Percentiles rank a stretch among this genome's conserved stretches.
These are phyloP conservation scores for Voacanga thouarsii DNA, from an alignment of 257 asterid species.

Conservation along the genomic window DNA sequence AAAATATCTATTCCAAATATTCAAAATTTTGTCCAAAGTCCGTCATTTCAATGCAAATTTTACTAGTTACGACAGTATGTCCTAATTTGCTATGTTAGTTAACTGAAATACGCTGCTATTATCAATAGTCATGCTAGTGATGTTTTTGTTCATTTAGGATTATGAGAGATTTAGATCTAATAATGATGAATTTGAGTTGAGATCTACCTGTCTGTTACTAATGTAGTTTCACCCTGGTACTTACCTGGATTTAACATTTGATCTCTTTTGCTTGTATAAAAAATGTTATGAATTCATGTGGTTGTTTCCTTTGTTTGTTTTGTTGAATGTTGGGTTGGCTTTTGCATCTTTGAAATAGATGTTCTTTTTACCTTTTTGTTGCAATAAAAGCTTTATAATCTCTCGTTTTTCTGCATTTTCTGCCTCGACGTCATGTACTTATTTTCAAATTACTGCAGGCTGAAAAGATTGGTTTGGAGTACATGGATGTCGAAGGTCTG, in stretches of 20 bases:
- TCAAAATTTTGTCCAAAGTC: neutral
- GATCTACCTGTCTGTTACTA: neutral
- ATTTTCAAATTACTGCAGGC: slow-evolving; percentile 11
- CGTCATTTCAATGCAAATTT: neutral
- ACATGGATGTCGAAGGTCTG: slow-evolving; percentile 27
- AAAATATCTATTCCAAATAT: neutral
- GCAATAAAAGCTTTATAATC: neutral
- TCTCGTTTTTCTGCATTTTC: neutral
- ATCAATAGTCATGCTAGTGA: neutral
- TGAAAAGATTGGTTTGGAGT: slow-evolving; percentile 19
- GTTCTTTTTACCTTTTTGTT: neutral
- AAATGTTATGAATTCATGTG: neutral
- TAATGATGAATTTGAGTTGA: no score
- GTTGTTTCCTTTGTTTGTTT: neutral
- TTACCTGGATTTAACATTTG: neutral
- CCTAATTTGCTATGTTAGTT: neutral
- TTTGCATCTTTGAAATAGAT: neutral
- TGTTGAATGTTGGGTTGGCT: neutral
- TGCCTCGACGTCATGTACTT: neutral
- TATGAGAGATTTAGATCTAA: no score
- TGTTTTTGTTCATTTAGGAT: no score
- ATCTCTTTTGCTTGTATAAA: neutral
- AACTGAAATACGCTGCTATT: neutral
- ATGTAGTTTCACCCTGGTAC: neutral
- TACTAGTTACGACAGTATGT: neutral